These are phyloP conservation scores for Xylariaceae sp. DNA, from an alignment of 2,329 filamentous ascomycete species.

Conservation along the genomic window DNA sequence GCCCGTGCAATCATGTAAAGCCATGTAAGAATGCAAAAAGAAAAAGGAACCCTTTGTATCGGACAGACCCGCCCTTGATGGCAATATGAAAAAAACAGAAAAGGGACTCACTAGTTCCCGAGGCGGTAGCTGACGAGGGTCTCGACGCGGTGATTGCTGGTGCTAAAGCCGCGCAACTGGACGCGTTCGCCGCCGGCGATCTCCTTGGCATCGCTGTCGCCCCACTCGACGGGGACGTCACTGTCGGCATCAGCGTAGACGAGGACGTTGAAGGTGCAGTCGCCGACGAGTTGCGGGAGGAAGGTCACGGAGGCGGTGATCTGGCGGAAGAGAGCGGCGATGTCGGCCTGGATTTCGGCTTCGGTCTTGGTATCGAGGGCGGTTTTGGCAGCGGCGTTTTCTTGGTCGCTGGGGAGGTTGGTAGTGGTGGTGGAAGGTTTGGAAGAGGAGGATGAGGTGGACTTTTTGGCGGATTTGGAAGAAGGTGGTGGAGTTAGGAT, in stretches of 20 bases:
- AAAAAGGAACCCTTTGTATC: not conserved
- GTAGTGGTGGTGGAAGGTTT: conserved; percentile 46
- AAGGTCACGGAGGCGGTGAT: conserved; percentile 98
- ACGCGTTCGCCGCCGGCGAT: conserved; percentile 93
- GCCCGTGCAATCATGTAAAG: too few species aligned
- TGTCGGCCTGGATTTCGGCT: conserved; percentile 88
- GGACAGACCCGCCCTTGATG: not conserved
- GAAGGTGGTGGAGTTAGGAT: conserved; percentile 8
- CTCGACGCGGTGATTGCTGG: conserved; percentile 87
- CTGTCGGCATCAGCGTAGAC: conserved; percentile 97
- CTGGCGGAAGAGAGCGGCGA: conserved; percentile 93
- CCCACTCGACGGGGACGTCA: conserved; percentile 96
- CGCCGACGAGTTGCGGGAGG: conserved; percentile 83
- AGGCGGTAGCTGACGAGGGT: conserved; percentile 89
- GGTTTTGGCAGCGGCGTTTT: conserved; percentile 46
- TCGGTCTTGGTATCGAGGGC: conserved; percentile 71
- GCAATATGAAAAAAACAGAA: not conserved
- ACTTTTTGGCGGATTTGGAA: not conserved
- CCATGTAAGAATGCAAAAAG: not conserved
- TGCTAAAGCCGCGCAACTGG: conserved; percentile 92
- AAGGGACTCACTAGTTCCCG: conserved; percentile 31
- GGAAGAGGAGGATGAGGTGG: conserved; percentile 41
- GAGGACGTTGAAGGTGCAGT: conserved; percentile 97
- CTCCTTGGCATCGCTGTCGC: conserved; percentile 96
- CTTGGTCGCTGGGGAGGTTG: conserved; percentile 53